Percentiles rank a stretch among this genome's conserved stretches.
phyloP scores from a whole-genome alignment of 306 rosid species.

The Prunus persica region Prunus_persica_NCBIv2 NC_034011.1:25438001-25438500 shows the following conservation, averaged over 20 bases:
- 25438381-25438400: constrained; percentile 8
- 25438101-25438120: constrained; percentile 5
- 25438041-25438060: constrained; percentile 73
- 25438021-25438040: constrained; percentile 86
- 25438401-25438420: constrained; percentile 3
- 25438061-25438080: constrained; percentile 91
- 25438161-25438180: constrained; percentile 15
- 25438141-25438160: constrained; percentile 10
- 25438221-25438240: constrained; percentile 97
- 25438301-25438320: constrained; percentile 75
- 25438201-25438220: constrained; percentile 87
- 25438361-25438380: constrained; percentile 88
- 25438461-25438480: constrained; percentile 86
- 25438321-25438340: constrained; percentile 87
- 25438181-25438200: constrained; percentile 70
- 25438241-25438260: constrained; percentile 84
- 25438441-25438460: constrained; percentile 34
- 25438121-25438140: constrained; percentile 8
- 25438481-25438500: constrained; percentile 88
- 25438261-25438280: constrained; percentile 95
- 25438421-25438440: constrained; percentile 10
- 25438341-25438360: constrained; percentile 98
- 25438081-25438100: constrained; percentile 98
- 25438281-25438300: constrained; percentile 94
- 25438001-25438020: constrained; percentile 77